Evolutionary conservation across 805 yeast species (phyloP).

Genomic region (Lipomyces kockii): DNA sequence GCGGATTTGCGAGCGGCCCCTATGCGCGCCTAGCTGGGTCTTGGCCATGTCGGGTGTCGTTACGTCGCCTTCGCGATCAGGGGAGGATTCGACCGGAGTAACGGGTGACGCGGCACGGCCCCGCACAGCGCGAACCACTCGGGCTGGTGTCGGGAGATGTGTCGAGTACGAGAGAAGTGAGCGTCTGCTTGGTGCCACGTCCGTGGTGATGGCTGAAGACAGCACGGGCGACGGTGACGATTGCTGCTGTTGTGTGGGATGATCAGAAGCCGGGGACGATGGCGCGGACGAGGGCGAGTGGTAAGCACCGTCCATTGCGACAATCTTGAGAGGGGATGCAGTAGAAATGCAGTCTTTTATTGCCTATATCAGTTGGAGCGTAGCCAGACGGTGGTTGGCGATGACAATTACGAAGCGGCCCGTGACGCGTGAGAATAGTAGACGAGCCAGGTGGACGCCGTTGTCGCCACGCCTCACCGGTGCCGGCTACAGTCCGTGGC

Average conservation of each 20-base stretch:
- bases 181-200: not conserved
- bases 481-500: not conserved
- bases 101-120: not conserved
- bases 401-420: not conserved
- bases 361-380: not conserved
- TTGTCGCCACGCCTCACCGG: not conserved
- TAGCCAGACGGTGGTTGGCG: not conserved
- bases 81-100: not conserved
- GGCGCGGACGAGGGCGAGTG: not conserved
- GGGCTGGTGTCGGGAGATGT: not conserved
- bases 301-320: not conserved
- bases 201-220: too few species aligned
- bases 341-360: not conserved
- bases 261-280: not conserved
- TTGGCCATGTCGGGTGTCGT: not conserved
- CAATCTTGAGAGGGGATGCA: not conserved
- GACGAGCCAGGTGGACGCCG: not conserved
- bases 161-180: not conserved
- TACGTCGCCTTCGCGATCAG: not conserved
- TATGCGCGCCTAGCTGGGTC: not conserved
- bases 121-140: not conserved
- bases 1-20: not conserved
- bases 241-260: not conserved
- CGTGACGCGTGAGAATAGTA: not conserved
- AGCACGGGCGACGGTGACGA: too few species aligned